A percentile compares a stretch with the other conserved stretches of the same genome.
Evolutionary conservation across 2,329 filamentous ascomycete genomes (phyloP).

Genomic region (Gnomoniopsis smithogilvyi): DNA sequence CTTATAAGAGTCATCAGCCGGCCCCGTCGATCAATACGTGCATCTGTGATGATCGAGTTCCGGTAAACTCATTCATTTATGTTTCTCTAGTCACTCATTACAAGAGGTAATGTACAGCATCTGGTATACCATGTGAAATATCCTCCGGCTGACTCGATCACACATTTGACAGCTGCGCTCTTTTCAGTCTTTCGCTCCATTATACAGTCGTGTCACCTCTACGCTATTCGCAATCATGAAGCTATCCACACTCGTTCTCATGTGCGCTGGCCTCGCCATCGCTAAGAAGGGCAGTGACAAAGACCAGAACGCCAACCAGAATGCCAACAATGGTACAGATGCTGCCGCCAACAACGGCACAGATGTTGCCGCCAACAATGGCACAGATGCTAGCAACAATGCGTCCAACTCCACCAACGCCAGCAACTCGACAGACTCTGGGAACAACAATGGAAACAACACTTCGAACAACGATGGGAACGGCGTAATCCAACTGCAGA

Average conservation of each 20-base stretch:
- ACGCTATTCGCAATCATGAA: conserved; percentile 11
- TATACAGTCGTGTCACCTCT: background rate
- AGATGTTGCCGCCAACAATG: background rate
- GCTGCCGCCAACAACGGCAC: conserved; percentile 1
- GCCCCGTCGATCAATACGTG: background rate
- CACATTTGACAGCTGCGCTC: background rate
- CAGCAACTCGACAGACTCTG: background rate
- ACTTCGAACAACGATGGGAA: background rate
- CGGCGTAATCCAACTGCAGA: background rate
- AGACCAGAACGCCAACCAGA: background rate
- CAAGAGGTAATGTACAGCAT: background rate
- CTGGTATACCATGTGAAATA: background rate
- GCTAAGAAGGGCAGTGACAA: conserved; percentile 3
- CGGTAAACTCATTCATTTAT: background rate
- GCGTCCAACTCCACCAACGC: background rate
- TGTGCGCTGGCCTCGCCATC: conserved; percentile 20
- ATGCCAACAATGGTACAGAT: background rate
- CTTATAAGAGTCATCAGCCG: background rate
- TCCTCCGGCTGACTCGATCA: background rate
- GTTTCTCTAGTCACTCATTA: conserved; percentile 3
- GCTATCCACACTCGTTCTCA: conserved; percentile 14
- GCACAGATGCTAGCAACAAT: background rate
- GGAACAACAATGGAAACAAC: background rate
- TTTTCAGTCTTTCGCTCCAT: background rate
- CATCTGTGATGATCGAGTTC: background rate